Percentiles rank a stretch among this genome's conserved stretches.
phyloP scores from a whole-genome alignment of 306 rosid species.

The Inga laurina region DNA sequence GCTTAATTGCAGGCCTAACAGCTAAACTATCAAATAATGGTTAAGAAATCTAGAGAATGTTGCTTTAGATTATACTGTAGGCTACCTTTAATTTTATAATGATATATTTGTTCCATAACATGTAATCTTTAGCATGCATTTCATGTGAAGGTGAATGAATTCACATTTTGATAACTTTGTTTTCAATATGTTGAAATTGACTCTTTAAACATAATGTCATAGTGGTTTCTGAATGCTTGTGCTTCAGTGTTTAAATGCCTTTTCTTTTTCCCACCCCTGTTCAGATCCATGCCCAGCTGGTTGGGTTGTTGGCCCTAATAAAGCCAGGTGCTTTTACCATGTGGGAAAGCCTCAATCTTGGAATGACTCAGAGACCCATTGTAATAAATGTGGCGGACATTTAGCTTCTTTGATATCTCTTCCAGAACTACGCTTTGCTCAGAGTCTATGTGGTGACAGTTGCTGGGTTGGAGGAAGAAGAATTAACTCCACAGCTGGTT shows the following conservation, averaged over 20 bases:
- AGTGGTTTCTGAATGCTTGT: neutral
- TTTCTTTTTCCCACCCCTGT: constrained; percentile 29
- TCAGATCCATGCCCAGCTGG: constrained; percentile 72
- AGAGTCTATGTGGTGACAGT: constrained; percentile 56
- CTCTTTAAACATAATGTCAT: neutral
- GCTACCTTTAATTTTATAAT: neutral
- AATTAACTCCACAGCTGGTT: constrained; percentile 49
- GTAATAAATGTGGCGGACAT: constrained; percentile 67
- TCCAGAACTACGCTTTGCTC: constrained; percentile 64
- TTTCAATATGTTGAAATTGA: constrained; percentile 7
- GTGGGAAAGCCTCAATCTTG: constrained; percentile 54
- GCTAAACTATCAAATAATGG: neutral
- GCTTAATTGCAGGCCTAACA: neutral
- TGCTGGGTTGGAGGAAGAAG: constrained; percentile 93
- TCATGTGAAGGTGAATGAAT: constrained; percentile 21
- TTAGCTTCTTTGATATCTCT: constrained; percentile 60
- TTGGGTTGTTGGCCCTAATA: constrained; percentile 63
- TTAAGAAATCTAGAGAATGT: neutral
- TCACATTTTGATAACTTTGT: constrained; percentile 16
- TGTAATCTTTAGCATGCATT: constrained; percentile 5
- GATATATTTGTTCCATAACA: neutral
- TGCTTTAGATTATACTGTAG: neutral
- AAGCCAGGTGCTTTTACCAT: constrained; percentile 66
- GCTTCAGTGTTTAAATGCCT: constrained; percentile 13
- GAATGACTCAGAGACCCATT: constrained; percentile 80